Conservation (phyloP, 495 filamentous ascomycete species). For the Astrothelium macrocarpum region DNA sequence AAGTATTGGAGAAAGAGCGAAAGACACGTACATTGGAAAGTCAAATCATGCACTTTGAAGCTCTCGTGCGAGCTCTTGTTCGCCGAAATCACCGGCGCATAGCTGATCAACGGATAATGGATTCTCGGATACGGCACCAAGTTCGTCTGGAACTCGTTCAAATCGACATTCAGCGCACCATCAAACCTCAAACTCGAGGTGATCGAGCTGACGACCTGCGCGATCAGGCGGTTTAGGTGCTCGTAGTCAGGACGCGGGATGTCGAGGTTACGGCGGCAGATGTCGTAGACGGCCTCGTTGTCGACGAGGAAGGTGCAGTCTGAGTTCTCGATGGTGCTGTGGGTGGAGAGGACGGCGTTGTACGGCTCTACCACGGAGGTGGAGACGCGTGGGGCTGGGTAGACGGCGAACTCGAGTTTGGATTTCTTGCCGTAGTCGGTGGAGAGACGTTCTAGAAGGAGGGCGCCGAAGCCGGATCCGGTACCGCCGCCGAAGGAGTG, state of each 20-base stretch:
- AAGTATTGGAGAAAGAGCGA: background rate
- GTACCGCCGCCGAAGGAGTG: constrained; percentile 92
- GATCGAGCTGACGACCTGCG: constrained; percentile 78
- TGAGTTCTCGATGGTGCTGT: constrained; percentile 88
- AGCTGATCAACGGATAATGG: constrained; percentile 84
- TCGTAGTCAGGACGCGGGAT: constrained; percentile 79
- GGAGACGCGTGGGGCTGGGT: constrained; percentile 75
- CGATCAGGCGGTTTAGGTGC: constrained; percentile 83
- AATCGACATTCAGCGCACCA: constrained; percentile 81
- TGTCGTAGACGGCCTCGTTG: constrained; percentile 89
- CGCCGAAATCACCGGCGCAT: constrained; percentile 74
- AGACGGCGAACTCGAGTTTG: constrained; percentile 88
- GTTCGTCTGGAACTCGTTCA: constrained; percentile 95
- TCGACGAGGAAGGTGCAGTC: constrained; percentile 91
- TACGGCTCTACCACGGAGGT: constrained; percentile 89
- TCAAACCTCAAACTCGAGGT: constrained; percentile 86
- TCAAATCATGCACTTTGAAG: constrained; percentile 81
- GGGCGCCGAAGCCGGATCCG: constrained; percentile 80
- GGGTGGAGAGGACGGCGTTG: constrained; percentile 83
- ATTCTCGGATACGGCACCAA: constrained; percentile 86
- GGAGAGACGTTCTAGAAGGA: constrained; percentile 77
- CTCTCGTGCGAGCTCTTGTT: constrained; percentile 81
- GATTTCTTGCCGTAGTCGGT: constrained; percentile 90
- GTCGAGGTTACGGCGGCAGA: constrained; percentile 80
- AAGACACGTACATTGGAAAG: constrained; percentile 62